These are phyloP conservation scores for Sugiyamaella paludigena DNA, from an alignment of 1,139 yeast species.

Conservation along the genomic window DNA sequence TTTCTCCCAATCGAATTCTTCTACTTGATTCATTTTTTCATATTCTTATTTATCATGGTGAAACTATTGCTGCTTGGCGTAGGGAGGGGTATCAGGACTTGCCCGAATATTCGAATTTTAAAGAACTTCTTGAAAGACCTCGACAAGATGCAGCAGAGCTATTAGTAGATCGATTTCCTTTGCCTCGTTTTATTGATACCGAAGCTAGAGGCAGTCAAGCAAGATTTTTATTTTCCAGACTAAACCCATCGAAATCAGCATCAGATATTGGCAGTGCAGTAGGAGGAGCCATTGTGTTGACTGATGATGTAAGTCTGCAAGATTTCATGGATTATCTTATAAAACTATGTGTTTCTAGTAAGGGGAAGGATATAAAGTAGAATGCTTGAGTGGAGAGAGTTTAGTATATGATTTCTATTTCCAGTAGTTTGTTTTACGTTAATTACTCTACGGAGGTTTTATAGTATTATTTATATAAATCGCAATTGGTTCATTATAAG, in stretches of 20 bases:
- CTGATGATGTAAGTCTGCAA: slow-evolving; percentile 71
- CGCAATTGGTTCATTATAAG: too few relatives aligned
- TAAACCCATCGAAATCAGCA: slow-evolving; percentile 69
- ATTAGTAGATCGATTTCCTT: slow-evolving; percentile 65
- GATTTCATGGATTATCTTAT: slow-evolving; percentile 56
- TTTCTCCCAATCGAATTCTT: slow-evolving; percentile 58
- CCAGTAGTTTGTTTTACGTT: too few relatives aligned
- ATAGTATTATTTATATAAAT: too few relatives aligned
- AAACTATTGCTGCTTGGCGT: slow-evolving; percentile 68
- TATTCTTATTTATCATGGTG: slow-evolving; percentile 66
- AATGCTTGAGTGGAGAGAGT: too few relatives aligned
- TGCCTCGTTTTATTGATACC: slow-evolving; percentile 70
- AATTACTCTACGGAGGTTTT: too few relatives aligned
- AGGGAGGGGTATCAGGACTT: slow-evolving; percentile 63
- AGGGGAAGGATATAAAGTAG: slow-evolving; percentile 16
- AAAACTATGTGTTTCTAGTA: slow-evolving; percentile 35
- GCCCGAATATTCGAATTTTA: slow-evolving; percentile 62
- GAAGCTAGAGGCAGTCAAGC: slow-evolving; percentile 81
- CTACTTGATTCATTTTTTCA: slow-evolving; percentile 75
- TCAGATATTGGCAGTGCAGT: slow-evolving; percentile 37
- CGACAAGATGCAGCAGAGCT: slow-evolving; percentile 65
- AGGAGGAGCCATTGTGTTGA: slow-evolving; percentile 47
- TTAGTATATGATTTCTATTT: too few relatives aligned
- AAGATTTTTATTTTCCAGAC: slow-evolving; percentile 67
- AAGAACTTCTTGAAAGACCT: slow-evolving; percentile 61